Evolutionary conservation across 305 asterid species (phyloP).

Genomic region (Fraxinus sp.): DNA sequence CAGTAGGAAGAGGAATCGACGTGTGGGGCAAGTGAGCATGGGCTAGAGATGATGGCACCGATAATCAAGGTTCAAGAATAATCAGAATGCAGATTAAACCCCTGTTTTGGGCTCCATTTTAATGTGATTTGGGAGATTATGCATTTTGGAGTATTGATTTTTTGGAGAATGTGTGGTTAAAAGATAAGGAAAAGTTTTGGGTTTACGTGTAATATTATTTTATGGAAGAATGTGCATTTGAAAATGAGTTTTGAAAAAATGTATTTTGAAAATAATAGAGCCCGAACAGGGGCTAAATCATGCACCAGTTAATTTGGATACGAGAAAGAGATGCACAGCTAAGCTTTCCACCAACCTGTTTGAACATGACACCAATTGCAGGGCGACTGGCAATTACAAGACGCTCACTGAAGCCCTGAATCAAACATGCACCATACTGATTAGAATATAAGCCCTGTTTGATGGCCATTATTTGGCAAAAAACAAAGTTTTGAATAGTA

Average conservation of each 20-base stretch:
- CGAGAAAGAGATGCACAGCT: neutral
- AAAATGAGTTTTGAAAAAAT: too few relatives aligned
- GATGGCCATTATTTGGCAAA: too few relatives aligned
- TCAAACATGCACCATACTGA: constrained; percentile 28
- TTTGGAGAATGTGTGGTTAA: too few relatives aligned
- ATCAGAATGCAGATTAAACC: neutral
- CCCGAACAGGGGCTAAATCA: neutral
- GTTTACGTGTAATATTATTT: too few relatives aligned
- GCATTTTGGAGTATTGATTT: too few relatives aligned
- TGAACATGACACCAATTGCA: constrained; percentile 84
- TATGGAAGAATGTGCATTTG: too few relatives aligned
- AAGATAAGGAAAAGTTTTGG: too few relatives aligned
- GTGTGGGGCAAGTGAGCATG: neutral
- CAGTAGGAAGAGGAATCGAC: neutral
- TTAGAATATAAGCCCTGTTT: neutral
- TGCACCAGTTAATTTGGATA: neutral
- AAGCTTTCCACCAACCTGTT: constrained; percentile 54
- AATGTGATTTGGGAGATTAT: too few relatives aligned
- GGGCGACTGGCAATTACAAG: constrained; percentile 87
- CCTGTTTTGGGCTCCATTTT: too few relatives aligned
- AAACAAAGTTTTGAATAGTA: too few relatives aligned
- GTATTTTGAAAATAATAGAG: too few relatives aligned
- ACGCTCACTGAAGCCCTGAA: constrained; percentile 88
- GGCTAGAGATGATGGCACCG: neutral
- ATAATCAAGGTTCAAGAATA: neutral